Conservation (phyloP, 208 protist genomes). For the Trypanosoma cruzi region DNA sequence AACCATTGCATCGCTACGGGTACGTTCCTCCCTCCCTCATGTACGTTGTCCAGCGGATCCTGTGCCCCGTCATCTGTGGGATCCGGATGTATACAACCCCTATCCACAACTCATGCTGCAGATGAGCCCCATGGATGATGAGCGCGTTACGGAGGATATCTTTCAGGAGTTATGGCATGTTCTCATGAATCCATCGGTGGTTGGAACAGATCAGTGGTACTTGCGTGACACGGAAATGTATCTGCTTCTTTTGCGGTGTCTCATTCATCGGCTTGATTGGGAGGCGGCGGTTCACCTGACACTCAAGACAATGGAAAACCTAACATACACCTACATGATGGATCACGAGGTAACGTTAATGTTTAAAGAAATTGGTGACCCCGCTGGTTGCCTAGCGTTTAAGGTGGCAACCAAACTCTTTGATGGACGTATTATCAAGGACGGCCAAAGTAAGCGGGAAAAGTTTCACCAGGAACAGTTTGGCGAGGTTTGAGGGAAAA, state of each 20-base stretch:
- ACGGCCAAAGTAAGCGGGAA: slow-evolving; percentile 68
- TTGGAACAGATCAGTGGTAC: slow-evolving; percentile 77
- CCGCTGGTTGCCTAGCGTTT: slow-evolving; percentile 79
- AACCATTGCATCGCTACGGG: slow-evolving; percentile 28
- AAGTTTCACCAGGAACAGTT: slow-evolving; percentile 49
- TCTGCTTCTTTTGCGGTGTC: slow-evolving; percentile 72
- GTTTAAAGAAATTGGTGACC: slow-evolving; percentile 86
- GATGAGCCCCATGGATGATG: slow-evolving; percentile 34
- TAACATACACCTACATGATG: slow-evolving; percentile 84
- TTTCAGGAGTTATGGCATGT: slow-evolving; percentile 81
- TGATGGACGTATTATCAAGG: slow-evolving; percentile 82
- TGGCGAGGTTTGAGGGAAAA: slow-evolving; percentile 25
- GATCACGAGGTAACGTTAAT: slow-evolving; percentile 82
- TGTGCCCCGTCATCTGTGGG: slow-evolving; percentile 77
- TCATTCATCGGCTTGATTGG: slow-evolving; percentile 88
- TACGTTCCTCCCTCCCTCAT: slow-evolving; percentile 74
- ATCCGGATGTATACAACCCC: slow-evolving; percentile 78
- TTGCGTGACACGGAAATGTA: slow-evolving; percentile 87
- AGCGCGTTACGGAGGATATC: slow-evolving; percentile 50
- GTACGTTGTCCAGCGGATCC: slow-evolving; percentile 43
- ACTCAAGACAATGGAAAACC: slow-evolving; percentile 64
- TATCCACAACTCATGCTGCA: slow-evolving; percentile 69
- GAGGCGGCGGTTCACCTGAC: slow-evolving; percentile 84
- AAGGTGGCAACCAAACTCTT: slow-evolving; percentile 90
- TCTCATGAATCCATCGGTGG: slow-evolving; percentile 62